A percentile compares a stretch with the other conserved stretches of the same genome.
Conservation (phyloP, 169 alveolate species). For the Plasmodium cynomolgi region DNA sequence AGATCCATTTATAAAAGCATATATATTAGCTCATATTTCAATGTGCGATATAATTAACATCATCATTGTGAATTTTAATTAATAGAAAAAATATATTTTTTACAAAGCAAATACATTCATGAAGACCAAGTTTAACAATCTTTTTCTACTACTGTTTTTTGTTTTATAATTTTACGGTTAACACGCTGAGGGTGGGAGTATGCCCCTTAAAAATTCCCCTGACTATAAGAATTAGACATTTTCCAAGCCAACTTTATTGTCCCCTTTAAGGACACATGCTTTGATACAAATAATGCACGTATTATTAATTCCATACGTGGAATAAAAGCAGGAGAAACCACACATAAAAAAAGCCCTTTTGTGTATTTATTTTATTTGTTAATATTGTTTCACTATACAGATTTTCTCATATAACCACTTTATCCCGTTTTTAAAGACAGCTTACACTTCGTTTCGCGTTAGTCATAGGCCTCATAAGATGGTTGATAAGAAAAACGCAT, state of each 20-base stretch:
- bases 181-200: neutral
- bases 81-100: neutral
- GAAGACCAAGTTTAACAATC: neutral
- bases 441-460: neutral
- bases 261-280: neutral
- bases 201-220: neutral
- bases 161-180: neutral
- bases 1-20: neutral
- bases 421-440: neutral
- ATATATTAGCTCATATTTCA: neutral
- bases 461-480: neutral
- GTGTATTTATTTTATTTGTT: neutral
- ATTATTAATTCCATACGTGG: neutral
- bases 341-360: neutral
- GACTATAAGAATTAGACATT: too few relatives aligned
- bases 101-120: neutral
- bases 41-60: neutral
- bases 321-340: neutral
- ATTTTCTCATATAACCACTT: neutral
- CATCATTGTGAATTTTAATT: neutral
- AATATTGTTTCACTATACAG: neutral
- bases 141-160: neutral
- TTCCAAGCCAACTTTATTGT: neutral
- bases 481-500: neutral
- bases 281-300: neutral